phyloP scores from a whole-genome alignment of 2,329 filamentous ascomycete species.

The Ploettnerulaceae sp. region DNA sequence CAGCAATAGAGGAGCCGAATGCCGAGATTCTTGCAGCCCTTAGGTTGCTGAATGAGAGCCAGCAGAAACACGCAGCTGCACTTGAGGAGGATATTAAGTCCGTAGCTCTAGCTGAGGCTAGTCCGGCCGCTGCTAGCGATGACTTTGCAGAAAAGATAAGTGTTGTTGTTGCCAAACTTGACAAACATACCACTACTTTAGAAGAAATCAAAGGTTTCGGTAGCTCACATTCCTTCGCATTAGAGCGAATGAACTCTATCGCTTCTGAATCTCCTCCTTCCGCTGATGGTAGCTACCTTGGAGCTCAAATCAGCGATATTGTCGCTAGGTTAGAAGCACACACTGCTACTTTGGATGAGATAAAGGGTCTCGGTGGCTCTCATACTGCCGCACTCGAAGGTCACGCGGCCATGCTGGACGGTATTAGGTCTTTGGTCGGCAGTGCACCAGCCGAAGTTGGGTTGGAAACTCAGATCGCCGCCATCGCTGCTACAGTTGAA shows the following conservation, averaged over 20 bases:
- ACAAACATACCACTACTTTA: conserved; percentile 12
- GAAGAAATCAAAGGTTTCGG: conserved; percentile 14
- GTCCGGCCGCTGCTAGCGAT: background rate
- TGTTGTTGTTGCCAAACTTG: conserved; percentile 4
- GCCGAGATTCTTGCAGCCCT: conserved; percentile 11
- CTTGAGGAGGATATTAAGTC: conserved; percentile 15
- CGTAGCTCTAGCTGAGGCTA: background rate
- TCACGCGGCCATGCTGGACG: conserved; percentile 11
- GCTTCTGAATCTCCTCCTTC: background rate
- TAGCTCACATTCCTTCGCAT: conserved; percentile 8
- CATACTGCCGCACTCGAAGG: conserved; percentile 9
- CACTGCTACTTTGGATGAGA: conserved; percentile 17
- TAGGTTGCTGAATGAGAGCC: background rate
- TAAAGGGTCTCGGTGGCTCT: conserved; percentile 12
- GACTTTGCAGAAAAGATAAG: conserved; percentile 10
- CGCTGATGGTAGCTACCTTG: background rate
- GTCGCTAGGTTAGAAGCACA: conserved; percentile 14
- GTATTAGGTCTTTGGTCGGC: conserved; percentile 4
- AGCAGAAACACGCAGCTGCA: conserved; percentile 13
- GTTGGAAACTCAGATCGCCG: conserved; percentile 22
- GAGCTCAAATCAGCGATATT: conserved; percentile 12
- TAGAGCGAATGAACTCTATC: conserved; percentile 9
- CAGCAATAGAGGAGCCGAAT: conserved; percentile 22
- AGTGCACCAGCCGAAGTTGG: conserved; percentile 6
- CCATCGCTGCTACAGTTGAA: conserved; percentile 22